Evolutionary conservation across 495 filamentous ascomycete genomes (phyloP).

Genomic region (Apiosordaria backusii): DNA sequence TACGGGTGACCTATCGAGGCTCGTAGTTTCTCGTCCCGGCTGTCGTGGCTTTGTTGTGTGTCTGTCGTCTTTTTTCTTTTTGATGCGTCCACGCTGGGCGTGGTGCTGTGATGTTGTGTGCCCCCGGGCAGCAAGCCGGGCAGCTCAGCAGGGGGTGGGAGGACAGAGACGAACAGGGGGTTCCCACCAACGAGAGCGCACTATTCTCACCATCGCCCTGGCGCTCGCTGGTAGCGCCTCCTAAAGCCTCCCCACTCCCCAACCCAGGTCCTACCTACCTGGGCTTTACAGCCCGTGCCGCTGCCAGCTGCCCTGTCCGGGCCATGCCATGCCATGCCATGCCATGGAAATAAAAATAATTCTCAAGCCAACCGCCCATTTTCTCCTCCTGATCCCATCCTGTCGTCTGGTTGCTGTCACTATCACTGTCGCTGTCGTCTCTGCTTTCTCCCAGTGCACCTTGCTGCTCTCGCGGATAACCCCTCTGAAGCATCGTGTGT

Average conservation of each 20-base stretch:
- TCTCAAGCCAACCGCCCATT: slow-evolving; percentile 26
- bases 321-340: slow-evolving; percentile 13
- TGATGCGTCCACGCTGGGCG: not conserved
- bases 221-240: slow-evolving; percentile 24
- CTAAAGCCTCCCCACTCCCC: slow-evolving; percentile 22
- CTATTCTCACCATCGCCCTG: slow-evolving; percentile 25
- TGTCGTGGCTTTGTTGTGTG: not conserved
- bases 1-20: not conserved
- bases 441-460: slow-evolving; percentile 8
- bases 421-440: slow-evolving; percentile 7
- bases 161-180: slow-evolving; percentile 10
- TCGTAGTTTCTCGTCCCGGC: not conserved
- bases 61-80: slow-evolving; percentile 3
- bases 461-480: slow-evolving; percentile 13
- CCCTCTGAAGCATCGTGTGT: slow-evolving; percentile 4
- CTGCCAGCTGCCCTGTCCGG: not conserved
- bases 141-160: slow-evolving; percentile 19
- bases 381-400: slow-evolving; percentile 10
- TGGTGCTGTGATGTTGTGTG: slow-evolving; percentile 4
- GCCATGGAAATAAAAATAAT: slow-evolving; percentile 35
- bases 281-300: slow-evolving; percentile 7
- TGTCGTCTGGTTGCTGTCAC: slow-evolving; percentile 11
- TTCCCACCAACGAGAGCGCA: slow-evolving; percentile 17
- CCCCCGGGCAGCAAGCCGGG: slow-evolving; percentile 14
- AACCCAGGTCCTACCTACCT: slow-evolving; percentile 8